phyloP scores from a whole-genome alignment of 2,329 filamentous ascomycete species.

The Stagonosporopsis tanaceti region DNA sequence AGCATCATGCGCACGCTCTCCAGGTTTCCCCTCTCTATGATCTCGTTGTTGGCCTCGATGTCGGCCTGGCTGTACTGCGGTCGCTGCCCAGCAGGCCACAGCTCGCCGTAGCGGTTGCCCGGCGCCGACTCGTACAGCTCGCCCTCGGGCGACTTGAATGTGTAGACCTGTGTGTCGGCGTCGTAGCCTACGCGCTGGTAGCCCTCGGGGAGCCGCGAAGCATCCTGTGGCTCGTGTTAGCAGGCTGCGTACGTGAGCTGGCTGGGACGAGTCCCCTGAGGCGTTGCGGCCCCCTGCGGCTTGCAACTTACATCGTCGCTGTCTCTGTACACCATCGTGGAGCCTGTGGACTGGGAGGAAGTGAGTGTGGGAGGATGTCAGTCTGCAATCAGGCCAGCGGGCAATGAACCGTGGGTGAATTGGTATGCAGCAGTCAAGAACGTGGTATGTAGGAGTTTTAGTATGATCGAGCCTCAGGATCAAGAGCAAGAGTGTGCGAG shows the following conservation, averaged over 20 bases:
- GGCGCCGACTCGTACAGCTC: constrained; percentile 61
- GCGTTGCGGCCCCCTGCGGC: neutral
- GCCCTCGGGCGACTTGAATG: constrained; percentile 60
- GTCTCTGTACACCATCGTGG: constrained; percentile 16
- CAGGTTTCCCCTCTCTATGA: constrained; percentile 32
- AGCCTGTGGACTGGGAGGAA: neutral
- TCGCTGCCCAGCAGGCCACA: constrained; percentile 39
- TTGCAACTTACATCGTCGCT: constrained; percentile 13
- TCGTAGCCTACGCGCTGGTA: constrained; percentile 66
- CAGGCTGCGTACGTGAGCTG: neutral
- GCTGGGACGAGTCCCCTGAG: neutral
- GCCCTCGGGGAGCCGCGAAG: constrained; percentile 63
- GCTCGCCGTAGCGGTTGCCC: constrained; percentile 59
- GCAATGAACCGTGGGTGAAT: neutral
- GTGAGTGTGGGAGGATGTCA: constrained; percentile 6
- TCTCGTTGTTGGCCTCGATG: constrained; percentile 29
- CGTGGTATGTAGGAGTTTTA: constrained; percentile 1
- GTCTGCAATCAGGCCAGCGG: constrained; percentile 10
- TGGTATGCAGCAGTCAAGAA: neutral
- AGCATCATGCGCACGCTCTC: constrained; percentile 63
- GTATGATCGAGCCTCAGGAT: neutral
- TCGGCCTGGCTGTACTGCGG: constrained; percentile 24
- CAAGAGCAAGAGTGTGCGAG: neutral
- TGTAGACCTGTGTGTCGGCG: constrained; percentile 63
- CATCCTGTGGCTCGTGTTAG: constrained; percentile 48